Evolutionary conservation across 306 rosid genomes (phyloP), one percentile per base, ranked within the genome.

Genomic region (Cucumis sativus): DNA sequence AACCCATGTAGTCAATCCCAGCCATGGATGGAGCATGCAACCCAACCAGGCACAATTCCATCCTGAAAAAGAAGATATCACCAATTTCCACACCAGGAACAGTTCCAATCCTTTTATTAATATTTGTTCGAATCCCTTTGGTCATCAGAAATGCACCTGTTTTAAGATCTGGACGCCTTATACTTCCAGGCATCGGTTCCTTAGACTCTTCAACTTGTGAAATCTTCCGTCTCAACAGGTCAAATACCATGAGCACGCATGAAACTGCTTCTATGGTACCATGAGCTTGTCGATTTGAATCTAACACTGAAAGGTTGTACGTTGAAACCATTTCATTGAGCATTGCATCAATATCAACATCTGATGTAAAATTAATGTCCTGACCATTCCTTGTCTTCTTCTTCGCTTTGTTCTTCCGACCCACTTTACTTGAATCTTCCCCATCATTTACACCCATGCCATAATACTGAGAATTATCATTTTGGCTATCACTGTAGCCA

Each of bases 1-100:
- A 28, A 77, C 87, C 81, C 87, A 93, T 6, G 76, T 91, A 93
- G 90, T 93, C 98, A 60, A 93, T 93, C 67, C 97, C 98, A 75
- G 96, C 92, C 98, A 93, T 93, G 5, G 92, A 90, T 28, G 92
- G 98, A 77, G 94, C 81, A 71, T 93, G 98, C 58, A 93, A 74
- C 63, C 98, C 98, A 7, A 90, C 87, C 78, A 90, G 71, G 84
- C 98, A 91, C 84, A 93, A 15, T 70, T 93, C 98, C 84, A 93
- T 87, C 79, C 98, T 83, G 76, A 90, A 93, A 82, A 76, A 91
- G 96, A 86, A 93, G 78, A 91, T 90, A 88, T 93, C 98, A 71
- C 98, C 98, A 76, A 91, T 37, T 66, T 88, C 92, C 77, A 93
- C 96, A 80, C 98, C 98, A 55, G 92, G 94, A 75, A 90, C 97